Base-by-base conservation (phyloP, 2,329 filamentous ascomycete species). In the Onygenales sp. region DNA sequence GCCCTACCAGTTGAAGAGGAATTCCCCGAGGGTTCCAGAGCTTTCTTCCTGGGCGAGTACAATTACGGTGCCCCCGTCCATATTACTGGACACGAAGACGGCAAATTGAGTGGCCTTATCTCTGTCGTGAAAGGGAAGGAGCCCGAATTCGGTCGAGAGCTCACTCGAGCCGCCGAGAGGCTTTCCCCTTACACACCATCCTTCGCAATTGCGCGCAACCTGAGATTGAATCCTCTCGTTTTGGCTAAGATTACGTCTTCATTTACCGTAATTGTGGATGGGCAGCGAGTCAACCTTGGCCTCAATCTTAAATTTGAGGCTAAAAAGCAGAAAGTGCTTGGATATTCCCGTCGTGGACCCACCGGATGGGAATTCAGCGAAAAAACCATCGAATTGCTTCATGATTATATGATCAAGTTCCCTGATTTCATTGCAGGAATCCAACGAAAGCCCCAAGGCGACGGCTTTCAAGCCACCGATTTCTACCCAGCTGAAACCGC, bases 291-390 rank as follows among this genome's bases (percentile, higher is more conserved):
- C 57, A 98, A 98, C 63, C 75, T 98, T 27, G 93, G 93, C 0
- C 77, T 98, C 57, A 98, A 98, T 64, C 78, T 98, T 60, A 98
- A 98, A 69, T 98, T 98, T 56, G 93, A 98, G 67, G 89, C 83
- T 2, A 92, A 89, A 72, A 95, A 96, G 71, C 80, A 91, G 61
- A 98, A 98, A 73, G 93, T 98, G 6, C 74, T 98, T 35, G 93
- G 93, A 0, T 98, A 96, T 70, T 95, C 92, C 27, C 86, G 90
- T 62, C 93, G 93, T 65, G 85, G 84, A 3, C 77, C 83, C 10
- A 86, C 83, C 32, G 93, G 94, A 5, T 98, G 94, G 94, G 93
- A 98, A 69, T 98, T 95, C 68, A 96, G 91, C 64, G 79, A 82
- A 49, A 85, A 88, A 60, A 91, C 93, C 1, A 78, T 96, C 54